These are phyloP conservation scores for Neophaeococcomyces mojaviensis DNA, from an alignment of 2,329 filamentous ascomycete species.

Conservation along the genomic window DNA sequence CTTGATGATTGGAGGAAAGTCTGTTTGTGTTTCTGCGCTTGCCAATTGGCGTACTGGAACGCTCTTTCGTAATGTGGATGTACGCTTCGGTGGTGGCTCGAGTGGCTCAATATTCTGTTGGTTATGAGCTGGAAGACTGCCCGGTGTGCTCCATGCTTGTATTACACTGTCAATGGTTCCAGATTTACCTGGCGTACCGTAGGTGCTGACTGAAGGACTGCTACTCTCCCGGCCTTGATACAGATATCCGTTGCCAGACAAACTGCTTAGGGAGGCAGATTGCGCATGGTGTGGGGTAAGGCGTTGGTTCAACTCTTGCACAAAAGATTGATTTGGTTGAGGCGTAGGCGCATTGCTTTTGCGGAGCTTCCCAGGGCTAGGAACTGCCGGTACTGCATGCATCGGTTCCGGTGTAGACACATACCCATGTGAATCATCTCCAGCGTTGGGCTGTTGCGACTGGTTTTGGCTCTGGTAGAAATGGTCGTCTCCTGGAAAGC, in stretches of 20 bases:
- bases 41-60: not conserved
- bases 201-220: not conserved
- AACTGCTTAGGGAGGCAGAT: not conserved
- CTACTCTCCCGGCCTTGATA: not conserved
- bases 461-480: constrained; percentile 1
- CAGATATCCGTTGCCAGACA: not conserved
- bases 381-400: constrained; percentile 1
- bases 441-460: not conserved
- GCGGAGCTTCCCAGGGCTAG: constrained; percentile 12
- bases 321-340: not conserved
- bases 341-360: not conserved
- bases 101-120: constrained; percentile 9
- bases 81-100: not conserved
- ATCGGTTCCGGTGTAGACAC: constrained; percentile 4
- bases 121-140: constrained; percentile 12
- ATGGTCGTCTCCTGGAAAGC: constrained; percentile 20
- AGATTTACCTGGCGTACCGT: constrained; percentile 16
- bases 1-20: constrained; percentile 9
- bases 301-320: not conserved
- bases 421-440: not conserved
- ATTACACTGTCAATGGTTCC: constrained; percentile 39
- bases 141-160: constrained; percentile 35
- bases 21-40: constrained; percentile 3
- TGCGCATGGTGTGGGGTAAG: not conserved
- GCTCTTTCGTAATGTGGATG: not conserved